Evolutionary conservation across 148 eudicot genomes (phyloP), one percentile per base, ranked within the genome.

Genomic region (Nepenthes gracilis): DNA sequence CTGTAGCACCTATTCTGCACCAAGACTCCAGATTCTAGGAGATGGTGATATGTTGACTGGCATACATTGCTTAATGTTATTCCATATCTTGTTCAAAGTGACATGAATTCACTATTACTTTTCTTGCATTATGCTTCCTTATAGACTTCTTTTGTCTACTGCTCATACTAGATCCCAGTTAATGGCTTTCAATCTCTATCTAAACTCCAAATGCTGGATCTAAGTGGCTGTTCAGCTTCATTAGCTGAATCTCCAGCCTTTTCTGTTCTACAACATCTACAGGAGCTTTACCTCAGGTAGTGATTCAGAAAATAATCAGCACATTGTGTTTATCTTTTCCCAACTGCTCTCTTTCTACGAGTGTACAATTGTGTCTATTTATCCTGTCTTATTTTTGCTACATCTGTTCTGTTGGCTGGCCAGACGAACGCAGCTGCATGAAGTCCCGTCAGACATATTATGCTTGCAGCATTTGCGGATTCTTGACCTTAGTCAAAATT

Each of bases 231-330:
- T 64, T 73, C 70, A 23, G 77, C 87, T 70, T 82, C 85, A 59
- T 72, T 88, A 78, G 81, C 83, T 15, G 78, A 74, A 57, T 34
- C 61, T 61, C 78, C 86, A 33, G 61, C 78, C 64, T 88, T 92
- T 72, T 82, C 95, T 48, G 64, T 80, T 78, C 71, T 92, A 63
- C 78, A 73, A 9, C 77, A 80, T 72, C 63, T 92, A 78, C 82
- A 83, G 75, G 98, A 92, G 78, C 96, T 92, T 57, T 76, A 86
- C 69, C 80, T 92, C 63, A 92, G 96, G 98, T 88, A 23, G 48
- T 10, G 53, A 5, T 10, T 49, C 23, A 23, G 53, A 49, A 49
- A 49, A 2, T 49, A 49, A 11, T 49, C n/a, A 49, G 2, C 15
- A 49, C n/a, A 49, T 60, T 70, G 15, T 58, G 9, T 54, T 12